A percentile compares a stretch with the other conserved stretches of the same genome.
Evolutionary conservation across 164 flowering plant genomes (phyloP).

Genomic region (Vitis rupestris): DNA sequence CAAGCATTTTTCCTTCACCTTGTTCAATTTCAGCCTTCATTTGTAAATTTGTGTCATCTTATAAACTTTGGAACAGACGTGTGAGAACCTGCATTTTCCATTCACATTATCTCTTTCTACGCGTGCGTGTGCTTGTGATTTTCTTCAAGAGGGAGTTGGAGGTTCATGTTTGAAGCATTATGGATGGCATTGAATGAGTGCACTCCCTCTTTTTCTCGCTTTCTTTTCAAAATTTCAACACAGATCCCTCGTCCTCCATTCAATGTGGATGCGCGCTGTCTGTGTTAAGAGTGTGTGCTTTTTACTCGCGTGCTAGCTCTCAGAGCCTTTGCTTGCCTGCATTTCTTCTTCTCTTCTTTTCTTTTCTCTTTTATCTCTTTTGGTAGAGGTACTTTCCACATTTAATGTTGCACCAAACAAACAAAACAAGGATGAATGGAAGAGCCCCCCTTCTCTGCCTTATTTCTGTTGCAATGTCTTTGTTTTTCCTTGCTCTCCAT

Average conservation of each 20-base stretch:
- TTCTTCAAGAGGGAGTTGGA: neutral
- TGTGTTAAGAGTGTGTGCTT: neutral
- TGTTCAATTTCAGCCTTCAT: neutral
- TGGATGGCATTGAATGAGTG: neutral
- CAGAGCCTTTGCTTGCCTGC: neutral
- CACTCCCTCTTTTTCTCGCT: neutral
- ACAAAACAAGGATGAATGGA: conserved; percentile 3
- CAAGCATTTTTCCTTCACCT: neutral
- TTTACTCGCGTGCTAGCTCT: neutral
- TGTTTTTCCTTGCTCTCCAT: conserved; percentile 12
- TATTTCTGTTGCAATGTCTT: conserved; percentile 8
- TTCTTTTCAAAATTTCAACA: neutral
- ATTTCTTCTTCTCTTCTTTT: neutral
- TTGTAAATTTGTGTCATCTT: conserved; percentile 4
- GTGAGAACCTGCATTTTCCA: neutral
- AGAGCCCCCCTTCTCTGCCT: conserved; percentile 7
- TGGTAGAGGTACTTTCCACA: neutral
- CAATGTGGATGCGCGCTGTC: conserved; percentile 4
- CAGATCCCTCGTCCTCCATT: neutral
- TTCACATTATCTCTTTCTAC: neutral
- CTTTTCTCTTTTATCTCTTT: neutral
- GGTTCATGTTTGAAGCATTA: too few relatives aligned
- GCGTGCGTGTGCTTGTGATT: neutral
- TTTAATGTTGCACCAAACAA: conserved; percentile 12
- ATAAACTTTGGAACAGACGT: neutral